phyloP scores from a whole-genome alignment of 768 basidiomycete genomes.

The Amanita rimosa region DNA sequence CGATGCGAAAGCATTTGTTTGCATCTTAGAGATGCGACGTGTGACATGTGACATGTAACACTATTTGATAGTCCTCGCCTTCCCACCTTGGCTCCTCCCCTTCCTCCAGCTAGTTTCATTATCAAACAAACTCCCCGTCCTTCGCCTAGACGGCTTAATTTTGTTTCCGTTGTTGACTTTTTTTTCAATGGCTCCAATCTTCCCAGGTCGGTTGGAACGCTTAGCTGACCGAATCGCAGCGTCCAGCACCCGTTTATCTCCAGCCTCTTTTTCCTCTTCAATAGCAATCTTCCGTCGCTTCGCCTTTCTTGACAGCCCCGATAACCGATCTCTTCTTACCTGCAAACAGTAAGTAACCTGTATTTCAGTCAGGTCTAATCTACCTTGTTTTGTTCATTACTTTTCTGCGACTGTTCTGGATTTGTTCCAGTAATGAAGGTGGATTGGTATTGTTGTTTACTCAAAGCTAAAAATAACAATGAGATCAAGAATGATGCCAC shows the following conservation, averaged over 20 bases:
- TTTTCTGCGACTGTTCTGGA: slow-evolving; percentile 24
- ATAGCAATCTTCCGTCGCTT: slow-evolving; percentile 83
- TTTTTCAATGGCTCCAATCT: slow-evolving; percentile 52
- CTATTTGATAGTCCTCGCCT: background rate
- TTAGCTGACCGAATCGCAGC: slow-evolving; percentile 85
- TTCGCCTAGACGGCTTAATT: slow-evolving; percentile 19
- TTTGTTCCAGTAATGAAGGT: slow-evolving; percentile 29
- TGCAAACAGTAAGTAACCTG: slow-evolving; percentile 15
- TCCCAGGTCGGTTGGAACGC: slow-evolving; percentile 59
- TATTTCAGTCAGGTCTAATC: slow-evolving; percentile 8
- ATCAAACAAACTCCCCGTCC: slow-evolving; percentile 31
- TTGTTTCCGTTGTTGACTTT: slow-evolving; percentile 14
- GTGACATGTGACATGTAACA: slow-evolving; percentile 1
- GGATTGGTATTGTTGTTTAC: slow-evolving; percentile 66
- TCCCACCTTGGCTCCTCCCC: background rate
- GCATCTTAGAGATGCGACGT: slow-evolving; percentile 21
- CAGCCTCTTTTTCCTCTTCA: slow-evolving; percentile 64
- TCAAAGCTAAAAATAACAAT: slow-evolving; percentile 41
- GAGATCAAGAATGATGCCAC: background rate
- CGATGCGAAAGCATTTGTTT: slow-evolving; percentile 38
- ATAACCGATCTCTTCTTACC: slow-evolving; percentile 68
- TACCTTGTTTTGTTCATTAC: slow-evolving; percentile 30
- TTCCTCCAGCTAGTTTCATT: slow-evolving; percentile 17
- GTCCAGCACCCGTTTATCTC: slow-evolving; percentile 40
- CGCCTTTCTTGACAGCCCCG: slow-evolving; percentile 77